Conservation (phyloP, 2,329 filamentous ascomycete genomes). For the Penicillium brasilianum region DNA sequence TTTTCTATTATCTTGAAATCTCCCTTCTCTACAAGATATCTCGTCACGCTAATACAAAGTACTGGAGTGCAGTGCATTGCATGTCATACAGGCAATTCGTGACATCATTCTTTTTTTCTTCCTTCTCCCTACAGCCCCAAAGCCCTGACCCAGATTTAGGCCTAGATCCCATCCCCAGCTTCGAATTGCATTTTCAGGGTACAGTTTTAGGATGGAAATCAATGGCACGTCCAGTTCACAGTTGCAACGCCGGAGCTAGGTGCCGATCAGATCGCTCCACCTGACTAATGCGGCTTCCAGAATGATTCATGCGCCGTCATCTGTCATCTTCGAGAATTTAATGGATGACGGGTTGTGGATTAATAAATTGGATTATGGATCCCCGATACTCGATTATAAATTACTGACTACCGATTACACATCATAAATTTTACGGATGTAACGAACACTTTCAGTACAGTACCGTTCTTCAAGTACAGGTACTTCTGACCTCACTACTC, state of each 20-base stretch:
- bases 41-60: too few relatives aligned
- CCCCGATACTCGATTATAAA: slow-evolving; percentile 6
- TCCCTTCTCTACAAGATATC: neutral
- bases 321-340: slow-evolving; percentile 5
- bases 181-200: neutral
- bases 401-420: slow-evolving; percentile 3
- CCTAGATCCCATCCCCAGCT: neutral
- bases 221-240: neutral
- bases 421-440: neutral
- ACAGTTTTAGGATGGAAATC: neutral
- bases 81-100: neutral
- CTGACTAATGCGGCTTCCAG: slow-evolving; percentile 21
- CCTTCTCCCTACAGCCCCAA: neutral
- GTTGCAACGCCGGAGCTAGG: slow-evolving; percentile 21
- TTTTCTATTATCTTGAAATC: neutral
- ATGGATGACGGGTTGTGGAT: neutral
- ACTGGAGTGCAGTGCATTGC: too few relatives aligned
- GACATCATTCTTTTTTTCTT: slow-evolving; percentile 3
- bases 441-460: too few relatives aligned
- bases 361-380: neutral
- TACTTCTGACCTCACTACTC: neutral
- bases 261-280: slow-evolving; percentile 14
- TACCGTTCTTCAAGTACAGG: neutral
- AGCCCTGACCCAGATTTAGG: slow-evolving; percentile 1
- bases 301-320: slow-evolving; percentile 11